Conservation (phyloP, 345 rosid species). For the Aquilaria sinensis region DNA sequence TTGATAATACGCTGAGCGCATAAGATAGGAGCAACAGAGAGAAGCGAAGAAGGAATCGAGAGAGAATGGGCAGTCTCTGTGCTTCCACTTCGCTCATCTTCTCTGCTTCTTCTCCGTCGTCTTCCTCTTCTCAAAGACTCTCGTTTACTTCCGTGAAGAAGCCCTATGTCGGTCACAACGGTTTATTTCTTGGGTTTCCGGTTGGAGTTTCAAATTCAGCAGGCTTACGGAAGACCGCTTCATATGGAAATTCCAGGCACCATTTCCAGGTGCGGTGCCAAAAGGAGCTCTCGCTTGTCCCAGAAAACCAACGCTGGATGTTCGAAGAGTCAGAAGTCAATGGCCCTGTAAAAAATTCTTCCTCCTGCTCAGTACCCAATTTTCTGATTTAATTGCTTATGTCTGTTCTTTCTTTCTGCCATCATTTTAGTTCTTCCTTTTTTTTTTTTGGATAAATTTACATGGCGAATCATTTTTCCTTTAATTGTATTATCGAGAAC, state of each 20-base stretch:
- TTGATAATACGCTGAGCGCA: neutral
- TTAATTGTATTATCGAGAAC: too few relatives aligned
- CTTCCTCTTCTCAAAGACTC: constrained; percentile 18
- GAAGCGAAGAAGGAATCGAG: constrained; percentile 7
- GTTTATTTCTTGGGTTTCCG: constrained; percentile 39
- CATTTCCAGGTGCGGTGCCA: constrained; percentile 42
- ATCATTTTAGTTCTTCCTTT: neutral
- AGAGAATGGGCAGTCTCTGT: constrained; percentile 37
- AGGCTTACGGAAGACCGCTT: constrained; percentile 12
- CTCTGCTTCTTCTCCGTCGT: constrained; percentile 17
- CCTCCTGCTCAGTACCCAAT: neutral
- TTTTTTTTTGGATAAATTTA: neutral
- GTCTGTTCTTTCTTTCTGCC: neutral
- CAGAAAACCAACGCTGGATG: constrained; percentile 72
- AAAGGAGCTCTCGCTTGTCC: constrained; percentile 37
- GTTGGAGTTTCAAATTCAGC: constrained; percentile 27
- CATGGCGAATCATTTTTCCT: too few relatives aligned
- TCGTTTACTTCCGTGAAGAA: constrained; percentile 12
- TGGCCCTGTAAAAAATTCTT: constrained; percentile 46
- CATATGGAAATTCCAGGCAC: constrained; percentile 19
- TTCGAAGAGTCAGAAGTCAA: constrained; percentile 54
- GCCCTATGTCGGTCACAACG: constrained; percentile 10
- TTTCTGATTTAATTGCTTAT: neutral
- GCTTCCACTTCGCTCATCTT: constrained; percentile 27
- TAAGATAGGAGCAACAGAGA: neutral